phyloP scores from a whole-genome alignment of 2,329 filamentous ascomycete genomes.

The Fusarium equiseti region DNA sequence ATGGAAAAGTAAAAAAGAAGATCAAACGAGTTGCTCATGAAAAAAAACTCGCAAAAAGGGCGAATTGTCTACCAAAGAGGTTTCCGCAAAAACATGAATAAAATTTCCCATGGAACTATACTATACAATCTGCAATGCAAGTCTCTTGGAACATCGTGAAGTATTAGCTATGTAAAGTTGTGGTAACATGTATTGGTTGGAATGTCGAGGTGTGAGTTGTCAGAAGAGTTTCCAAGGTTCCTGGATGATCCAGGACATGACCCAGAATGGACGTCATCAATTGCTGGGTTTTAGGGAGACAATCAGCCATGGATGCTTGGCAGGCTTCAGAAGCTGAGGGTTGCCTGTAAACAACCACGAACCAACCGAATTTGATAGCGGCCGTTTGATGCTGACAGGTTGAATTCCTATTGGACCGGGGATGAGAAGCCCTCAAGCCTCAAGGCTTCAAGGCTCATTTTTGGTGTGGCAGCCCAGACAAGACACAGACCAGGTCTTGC shows the following conservation, averaged over 20 bases:
- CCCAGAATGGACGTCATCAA: slow-evolving; percentile 33
- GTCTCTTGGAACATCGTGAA: not conserved
- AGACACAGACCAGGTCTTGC: slow-evolving; percentile 27
- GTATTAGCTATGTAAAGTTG: slow-evolving; percentile 3
- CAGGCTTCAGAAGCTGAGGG: slow-evolving; percentile 15
- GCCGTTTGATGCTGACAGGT: slow-evolving; percentile 30
- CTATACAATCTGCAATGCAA: slow-evolving; percentile 6
- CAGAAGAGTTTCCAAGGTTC: slow-evolving; percentile 31
- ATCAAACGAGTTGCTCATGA: slow-evolving; percentile 33
- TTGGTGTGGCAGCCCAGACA: slow-evolving; percentile 29
- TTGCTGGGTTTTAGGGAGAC: slow-evolving; percentile 1
- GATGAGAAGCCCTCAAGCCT: slow-evolving; percentile 13
- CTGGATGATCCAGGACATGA: slow-evolving; percentile 34
- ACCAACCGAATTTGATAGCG: slow-evolving; percentile 22
- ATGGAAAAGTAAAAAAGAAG: slow-evolving; percentile 25
- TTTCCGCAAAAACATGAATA: slow-evolving; percentile 48
- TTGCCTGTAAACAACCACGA: slow-evolving; percentile 14
- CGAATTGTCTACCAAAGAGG: slow-evolving; percentile 39
- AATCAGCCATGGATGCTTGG: not conserved
- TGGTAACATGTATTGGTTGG: not conserved
- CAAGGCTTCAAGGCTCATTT: not conserved
- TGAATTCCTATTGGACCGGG: slow-evolving; percentile 24
- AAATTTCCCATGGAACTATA: slow-evolving; percentile 32
- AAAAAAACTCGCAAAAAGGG: slow-evolving; percentile 47
- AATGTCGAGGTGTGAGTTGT: slow-evolving; percentile 31